phyloP scores from a whole-genome alignment of 1,284 basidiomycete species.

The Apiotrichum sp. region DNA sequence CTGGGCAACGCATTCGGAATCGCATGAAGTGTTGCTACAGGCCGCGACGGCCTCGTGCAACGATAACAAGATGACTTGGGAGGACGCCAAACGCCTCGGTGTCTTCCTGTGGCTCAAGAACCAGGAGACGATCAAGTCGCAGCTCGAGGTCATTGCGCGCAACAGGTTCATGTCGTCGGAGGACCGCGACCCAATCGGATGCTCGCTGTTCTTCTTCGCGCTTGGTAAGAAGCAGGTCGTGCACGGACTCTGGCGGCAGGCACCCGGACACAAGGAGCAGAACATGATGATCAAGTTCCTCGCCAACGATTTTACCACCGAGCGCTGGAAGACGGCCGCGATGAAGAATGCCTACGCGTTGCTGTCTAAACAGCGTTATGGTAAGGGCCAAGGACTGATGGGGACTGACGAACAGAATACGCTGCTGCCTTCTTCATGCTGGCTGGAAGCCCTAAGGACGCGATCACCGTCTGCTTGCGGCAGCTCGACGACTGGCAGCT shows the following conservation, averaged over 20 bases:
- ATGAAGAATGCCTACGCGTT: slow-evolving; percentile 95
- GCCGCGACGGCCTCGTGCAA: slow-evolving; percentile 65
- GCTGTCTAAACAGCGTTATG: slow-evolving; percentile 83
- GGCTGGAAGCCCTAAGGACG: slow-evolving; percentile 80
- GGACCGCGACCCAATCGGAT: slow-evolving; percentile 76
- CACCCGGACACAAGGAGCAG: slow-evolving; percentile 89
- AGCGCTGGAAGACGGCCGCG: slow-evolving; percentile 87
- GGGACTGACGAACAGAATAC: slow-evolving; percentile 59
- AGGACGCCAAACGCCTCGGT: slow-evolving; percentile 76
- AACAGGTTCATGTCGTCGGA: slow-evolving; percentile 85
- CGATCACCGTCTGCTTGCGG: slow-evolving; percentile 82
- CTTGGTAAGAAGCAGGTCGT: slow-evolving; percentile 86
- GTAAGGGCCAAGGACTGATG: slow-evolving; percentile 49
- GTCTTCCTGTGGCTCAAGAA: slow-evolving; percentile 83
- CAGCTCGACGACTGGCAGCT: slow-evolving; percentile 86
- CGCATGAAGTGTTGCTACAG: slow-evolving; percentile 71
- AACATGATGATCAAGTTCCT: slow-evolving; percentile 85
- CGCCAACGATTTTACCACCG: slow-evolving; percentile 77
- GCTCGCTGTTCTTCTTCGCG: slow-evolving; percentile 91
- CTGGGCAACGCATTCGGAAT: slow-evolving; percentile 92
- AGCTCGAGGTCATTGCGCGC: slow-evolving; percentile 84
- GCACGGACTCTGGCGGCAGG: slow-evolving; percentile 91
- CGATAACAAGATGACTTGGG: slow-evolving; percentile 75
- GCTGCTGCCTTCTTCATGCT: slow-evolving; percentile 97
- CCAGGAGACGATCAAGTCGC: slow-evolving; percentile 65